A percentile compares a stretch with the other conserved stretches of the same genome.
phyloP scores from a whole-genome alignment of 371 early-diverging fungal genomes.

The Rhizopus arrhizus region DNA sequence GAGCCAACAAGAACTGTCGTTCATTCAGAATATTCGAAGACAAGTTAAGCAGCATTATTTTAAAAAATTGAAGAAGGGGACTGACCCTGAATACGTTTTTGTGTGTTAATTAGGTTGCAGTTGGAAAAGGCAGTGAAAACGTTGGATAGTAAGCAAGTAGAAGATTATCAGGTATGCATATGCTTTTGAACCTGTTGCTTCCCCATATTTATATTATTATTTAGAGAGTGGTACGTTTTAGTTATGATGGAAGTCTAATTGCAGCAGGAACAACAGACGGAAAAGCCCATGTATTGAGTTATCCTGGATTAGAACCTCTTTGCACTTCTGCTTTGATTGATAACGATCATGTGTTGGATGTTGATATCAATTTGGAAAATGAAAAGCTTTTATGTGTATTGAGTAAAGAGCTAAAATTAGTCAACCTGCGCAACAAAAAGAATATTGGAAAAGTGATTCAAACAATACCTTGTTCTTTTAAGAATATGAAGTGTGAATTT shows the following conservation, averaged over 20 bases:
- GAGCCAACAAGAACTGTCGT: conserved; percentile 66
- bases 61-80: too few species aligned
- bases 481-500: conserved; percentile 51
- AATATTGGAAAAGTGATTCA: conserved; percentile 60
- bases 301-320: conserved; percentile 43
- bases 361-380: conserved; percentile 61
- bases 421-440: conserved; percentile 50
- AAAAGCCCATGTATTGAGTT: conserved; percentile 56
- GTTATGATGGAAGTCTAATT: conserved; percentile 57
- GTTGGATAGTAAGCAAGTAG: conserved; percentile 44
- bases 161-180: conserved; percentile 55
- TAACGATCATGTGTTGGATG: conserved; percentile 62
- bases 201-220: neutral
- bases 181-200: neutral
- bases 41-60: conserved; percentile 28
- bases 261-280: conserved; percentile 73
- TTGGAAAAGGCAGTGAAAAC: conserved; percentile 39
- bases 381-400: conserved; percentile 53
- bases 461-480: conserved; percentile 56
- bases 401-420: conserved; percentile 49
- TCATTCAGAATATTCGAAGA: conserved; percentile 52
- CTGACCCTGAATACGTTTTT: too few species aligned
- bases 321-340: conserved; percentile 17
- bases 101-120: conserved; percentile 6
- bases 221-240: conserved; percentile 57